Conservation (phyloP, 495 filamentous ascomycete species). For the Tuber aestivum region DNA sequence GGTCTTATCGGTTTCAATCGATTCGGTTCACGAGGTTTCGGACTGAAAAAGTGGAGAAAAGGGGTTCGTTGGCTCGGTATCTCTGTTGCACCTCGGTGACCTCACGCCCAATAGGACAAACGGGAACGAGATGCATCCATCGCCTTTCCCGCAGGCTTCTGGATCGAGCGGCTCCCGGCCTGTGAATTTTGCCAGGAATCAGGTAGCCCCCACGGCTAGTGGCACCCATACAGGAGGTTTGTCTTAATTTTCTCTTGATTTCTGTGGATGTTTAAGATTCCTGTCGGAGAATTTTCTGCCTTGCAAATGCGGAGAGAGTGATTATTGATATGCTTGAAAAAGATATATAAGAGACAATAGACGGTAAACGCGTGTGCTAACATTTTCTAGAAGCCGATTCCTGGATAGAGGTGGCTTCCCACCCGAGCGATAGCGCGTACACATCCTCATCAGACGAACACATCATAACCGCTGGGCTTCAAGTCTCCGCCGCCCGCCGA, state of each 20-base stretch:
- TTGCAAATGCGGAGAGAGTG: not conserved
- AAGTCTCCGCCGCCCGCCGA: slow-evolving; percentile 50
- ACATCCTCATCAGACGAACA: slow-evolving; percentile 85
- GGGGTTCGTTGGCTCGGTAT: not conserved
- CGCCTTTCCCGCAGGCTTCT: slow-evolving; percentile 22
- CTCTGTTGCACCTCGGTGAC: not conserved
- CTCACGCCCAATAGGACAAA: slow-evolving; percentile 24
- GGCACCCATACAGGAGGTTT: slow-evolving; percentile 28
- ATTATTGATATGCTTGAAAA: not conserved
- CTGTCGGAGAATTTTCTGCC: not conserved
- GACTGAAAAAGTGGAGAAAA: not conserved
- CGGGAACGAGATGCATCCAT: slow-evolving; percentile 35
- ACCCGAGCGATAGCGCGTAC: slow-evolving; percentile 79
- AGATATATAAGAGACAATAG: not conserved
- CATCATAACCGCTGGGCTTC: slow-evolving; percentile 77
- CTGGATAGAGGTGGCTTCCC: slow-evolving; percentile 92
- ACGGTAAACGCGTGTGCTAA: slow-evolving; percentile 11
- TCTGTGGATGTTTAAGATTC: not conserved
- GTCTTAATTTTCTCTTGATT: slow-evolving; percentile 9
- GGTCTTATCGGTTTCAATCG: not conserved
- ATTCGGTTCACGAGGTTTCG: not conserved
- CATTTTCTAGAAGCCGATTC: slow-evolving; percentile 59
- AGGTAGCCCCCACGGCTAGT: slow-evolving; percentile 12
- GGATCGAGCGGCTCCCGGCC: slow-evolving; percentile 16
- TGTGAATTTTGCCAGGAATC: slow-evolving; percentile 15